Base-by-base conservation (phyloP, 2,329 filamentous ascomycete species). In the Alternaria ventricosa region DNA sequence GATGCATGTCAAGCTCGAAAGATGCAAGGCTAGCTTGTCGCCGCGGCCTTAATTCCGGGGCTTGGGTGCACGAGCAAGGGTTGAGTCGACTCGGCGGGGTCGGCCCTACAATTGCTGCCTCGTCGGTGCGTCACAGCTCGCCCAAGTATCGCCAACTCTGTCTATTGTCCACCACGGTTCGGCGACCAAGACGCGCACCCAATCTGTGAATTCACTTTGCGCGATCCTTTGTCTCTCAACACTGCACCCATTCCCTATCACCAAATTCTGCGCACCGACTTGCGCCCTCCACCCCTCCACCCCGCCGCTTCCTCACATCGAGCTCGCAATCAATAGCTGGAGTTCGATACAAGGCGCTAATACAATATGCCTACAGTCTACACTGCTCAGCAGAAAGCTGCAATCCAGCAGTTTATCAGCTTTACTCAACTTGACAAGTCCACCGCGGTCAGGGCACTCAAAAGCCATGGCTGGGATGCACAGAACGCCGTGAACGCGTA, bases 401-500 rank as follows among this genome's bases (percentile, higher is more conserved):
- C 82, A 13, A 82, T 85, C 49, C 63, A 64, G 65, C 80, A 84
- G 70, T 84, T 85, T 69, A 75, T 76, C 61, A 78, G 66, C 61
- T 80, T 85, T 66, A 84, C 84, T 5, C 75, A 80, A 53, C 66
- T 79, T 46, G 84, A 85, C 64, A 79, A 80, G 67, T 82, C 75
- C 46, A 80, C 79, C 15, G 84, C 84, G 23, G 76, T 80, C 57
- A 69, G 84, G 73, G 59, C 81, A 59, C 77, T 85, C 47, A 84
- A 83, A 71, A 78, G 77, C 63, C 73, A 81, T 63, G 79, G 76
- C 54, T 86, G 84, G 84, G 82, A 84, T 66, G 69, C 79, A 23
- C 72, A 81, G 43, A 72, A 71, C 15, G 83, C 84, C 30, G 78
- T 84, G 25, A 84, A 85, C 69, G 73, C 77, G 83, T 85, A 81